Percentiles rank a stretch among this genome's conserved stretches.
Evolutionary conservation across 352 stramenopile species (phyloP).

Genomic region (Globisporangium carolinianum): DNA sequence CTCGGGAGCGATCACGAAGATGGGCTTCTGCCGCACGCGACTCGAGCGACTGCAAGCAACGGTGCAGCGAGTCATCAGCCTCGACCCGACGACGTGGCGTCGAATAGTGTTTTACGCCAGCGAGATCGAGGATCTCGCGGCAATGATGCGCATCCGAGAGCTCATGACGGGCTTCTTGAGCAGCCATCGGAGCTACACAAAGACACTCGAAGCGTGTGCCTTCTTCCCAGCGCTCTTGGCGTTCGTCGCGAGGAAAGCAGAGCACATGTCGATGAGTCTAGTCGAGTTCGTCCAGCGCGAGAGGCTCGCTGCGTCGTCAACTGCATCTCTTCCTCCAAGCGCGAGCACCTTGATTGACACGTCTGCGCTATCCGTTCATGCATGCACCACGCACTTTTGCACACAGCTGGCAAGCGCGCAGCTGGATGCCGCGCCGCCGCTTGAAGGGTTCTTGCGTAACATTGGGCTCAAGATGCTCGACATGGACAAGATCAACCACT

Average conservation of each 20-base stretch:
- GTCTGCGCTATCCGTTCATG: not conserved
- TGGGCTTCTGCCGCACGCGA: conserved; percentile 12
- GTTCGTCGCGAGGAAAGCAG: conserved; percentile 8
- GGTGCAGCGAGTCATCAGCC: conserved; percentile 10
- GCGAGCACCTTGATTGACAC: not conserved
- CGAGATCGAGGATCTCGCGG: conserved; percentile 10
- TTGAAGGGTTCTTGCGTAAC: conserved; percentile 13
- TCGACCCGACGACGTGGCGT: conserved; percentile 7
- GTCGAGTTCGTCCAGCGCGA: conserved; percentile 2
- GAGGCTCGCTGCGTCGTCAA: not conserved
- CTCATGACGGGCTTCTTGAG: conserved; percentile 6
- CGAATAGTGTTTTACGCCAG: conserved; percentile 10
- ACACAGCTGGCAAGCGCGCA: not conserved
- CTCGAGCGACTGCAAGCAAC: conserved; percentile 6
- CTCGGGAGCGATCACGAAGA: conserved; percentile 6
- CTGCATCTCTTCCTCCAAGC: not conserved
- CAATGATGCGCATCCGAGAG: conserved; percentile 5
- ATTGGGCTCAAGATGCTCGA: conserved; percentile 10
- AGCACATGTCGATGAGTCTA: conserved; percentile 12
- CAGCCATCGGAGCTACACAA: conserved; percentile 6
- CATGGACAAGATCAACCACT: conserved; percentile 16
- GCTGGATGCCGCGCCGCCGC: conserved; percentile 1
- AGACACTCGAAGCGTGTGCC: conserved; percentile 10
- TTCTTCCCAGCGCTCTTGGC: conserved; percentile 8
- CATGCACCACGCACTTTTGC: not conserved